Evolutionary conservation across 1,139 yeast genomes (phyloP).

Genomic region (Protomyces macrosporus): DNA sequence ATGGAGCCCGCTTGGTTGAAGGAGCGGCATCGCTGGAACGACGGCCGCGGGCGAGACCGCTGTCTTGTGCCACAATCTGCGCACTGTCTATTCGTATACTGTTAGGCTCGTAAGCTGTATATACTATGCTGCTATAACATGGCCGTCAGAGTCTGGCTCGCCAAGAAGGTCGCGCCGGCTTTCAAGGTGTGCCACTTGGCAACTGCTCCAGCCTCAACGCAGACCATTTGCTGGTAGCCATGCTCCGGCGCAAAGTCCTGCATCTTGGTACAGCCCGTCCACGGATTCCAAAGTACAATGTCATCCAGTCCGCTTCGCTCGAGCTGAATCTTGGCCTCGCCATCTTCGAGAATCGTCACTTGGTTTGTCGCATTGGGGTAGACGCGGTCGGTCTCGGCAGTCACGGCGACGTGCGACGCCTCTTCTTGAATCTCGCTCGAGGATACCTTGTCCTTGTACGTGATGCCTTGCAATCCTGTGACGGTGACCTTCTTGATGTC

Average conservation of each 20-base stretch:
- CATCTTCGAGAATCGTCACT: slow-evolving; percentile 8
- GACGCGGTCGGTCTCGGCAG: slow-evolving; percentile 24
- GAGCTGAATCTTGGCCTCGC: slow-evolving; percentile 2
- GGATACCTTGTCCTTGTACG: slow-evolving; percentile 66
- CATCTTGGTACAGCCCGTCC: slow-evolving; percentile 77
- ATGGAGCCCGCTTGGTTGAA: background rate
- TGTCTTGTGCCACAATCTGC: background rate
- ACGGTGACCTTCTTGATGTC: slow-evolving; percentile 75
- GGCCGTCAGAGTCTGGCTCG: slow-evolving; percentile 50
- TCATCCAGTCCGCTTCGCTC: slow-evolving; percentile 1
- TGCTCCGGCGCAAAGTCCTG: slow-evolving; percentile 79
- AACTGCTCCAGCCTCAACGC: slow-evolving; percentile 91
- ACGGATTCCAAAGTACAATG: slow-evolving; percentile 92
- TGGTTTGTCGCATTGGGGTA: slow-evolving; percentile 2
- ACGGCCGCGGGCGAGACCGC: background rate
- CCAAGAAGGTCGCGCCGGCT: slow-evolving; percentile 69
- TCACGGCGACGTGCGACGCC: background rate
- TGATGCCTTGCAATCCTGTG: slow-evolving; percentile 65
- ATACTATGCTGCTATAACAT: slow-evolving; percentile 10
- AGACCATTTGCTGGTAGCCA: slow-evolving; percentile 81
- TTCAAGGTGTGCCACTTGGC: slow-evolving; percentile 55
- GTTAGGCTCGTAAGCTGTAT: no score
- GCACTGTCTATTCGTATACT: no score
- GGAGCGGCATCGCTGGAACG: background rate
- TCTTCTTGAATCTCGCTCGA: background rate